These are phyloP conservation scores for Trichoderma asperelloides DNA, from an alignment of 495 filamentous ascomycete genomes.

Conservation along the genomic window DNA sequence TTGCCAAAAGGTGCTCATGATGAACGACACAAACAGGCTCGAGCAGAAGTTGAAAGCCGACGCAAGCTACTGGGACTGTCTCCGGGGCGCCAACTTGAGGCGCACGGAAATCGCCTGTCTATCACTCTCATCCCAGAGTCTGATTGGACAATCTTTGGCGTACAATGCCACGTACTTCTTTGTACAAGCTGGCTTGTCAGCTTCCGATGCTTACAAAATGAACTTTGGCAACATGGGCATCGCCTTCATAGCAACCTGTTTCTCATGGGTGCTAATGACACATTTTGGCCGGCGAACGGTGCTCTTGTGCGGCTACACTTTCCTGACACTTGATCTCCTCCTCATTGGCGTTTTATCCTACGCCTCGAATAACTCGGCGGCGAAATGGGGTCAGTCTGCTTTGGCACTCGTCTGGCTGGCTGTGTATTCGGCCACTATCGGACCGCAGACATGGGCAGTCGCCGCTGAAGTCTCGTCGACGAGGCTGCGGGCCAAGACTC, in stretches of 20 bases:
- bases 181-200: constrained; percentile 46
- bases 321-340: constrained; percentile 21
- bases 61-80: constrained; percentile 52
- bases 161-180: constrained; percentile 59
- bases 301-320: constrained; percentile 26
- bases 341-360: constrained; percentile 25
- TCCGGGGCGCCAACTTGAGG: constrained; percentile 51
- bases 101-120: constrained; percentile 56
- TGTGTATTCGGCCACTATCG: background rate
- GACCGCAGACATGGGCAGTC: constrained; percentile 52
- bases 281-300: constrained; percentile 33
- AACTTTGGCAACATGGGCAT: constrained; percentile 19
- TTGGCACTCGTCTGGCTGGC: constrained; percentile 22
- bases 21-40: constrained; percentile 55
- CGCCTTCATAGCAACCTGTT: constrained; percentile 31
- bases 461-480: constrained; percentile 50
- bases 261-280: constrained; percentile 31
- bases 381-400: constrained; percentile 22
- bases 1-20: constrained; percentile 46
- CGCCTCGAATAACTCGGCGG: constrained; percentile 13
- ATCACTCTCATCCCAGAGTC: constrained; percentile 23
- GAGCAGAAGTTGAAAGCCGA: constrained; percentile 46
- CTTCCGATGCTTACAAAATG: constrained; percentile 37
- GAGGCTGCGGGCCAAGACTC: constrained; percentile 52
- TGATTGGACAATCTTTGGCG: constrained; percentile 36